phyloP scores from a whole-genome alignment of 2,329 filamentous ascomycete genomes.

The Cladosporium sphaerospermum region DNA sequence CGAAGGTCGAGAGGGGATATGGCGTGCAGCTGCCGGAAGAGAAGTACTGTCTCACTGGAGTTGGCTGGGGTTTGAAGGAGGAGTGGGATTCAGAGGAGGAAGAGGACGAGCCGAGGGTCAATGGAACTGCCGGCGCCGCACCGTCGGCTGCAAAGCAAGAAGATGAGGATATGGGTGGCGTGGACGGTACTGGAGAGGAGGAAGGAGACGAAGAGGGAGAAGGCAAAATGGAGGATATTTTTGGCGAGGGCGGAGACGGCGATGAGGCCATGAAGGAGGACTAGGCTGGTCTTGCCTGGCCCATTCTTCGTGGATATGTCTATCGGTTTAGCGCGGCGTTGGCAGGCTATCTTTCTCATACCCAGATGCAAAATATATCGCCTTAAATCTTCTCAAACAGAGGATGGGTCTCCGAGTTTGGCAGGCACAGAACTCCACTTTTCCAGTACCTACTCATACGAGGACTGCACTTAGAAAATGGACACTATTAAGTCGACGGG shows the following conservation, averaged over 20 bases:
- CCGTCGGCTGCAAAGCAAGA: constrained; percentile 13
- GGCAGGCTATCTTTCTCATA: neutral
- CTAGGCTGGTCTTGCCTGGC: neutral
- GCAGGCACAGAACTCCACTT: no score
- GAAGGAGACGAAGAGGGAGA: constrained; percentile 31
- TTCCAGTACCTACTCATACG: no score
- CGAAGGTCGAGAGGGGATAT: constrained; percentile 50
- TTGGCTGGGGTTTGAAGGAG: constrained; percentile 51
- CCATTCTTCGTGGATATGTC: neutral
- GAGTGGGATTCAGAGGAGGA: constrained; percentile 53
- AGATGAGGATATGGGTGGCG: constrained; percentile 37
- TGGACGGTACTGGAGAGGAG: constrained; percentile 31
- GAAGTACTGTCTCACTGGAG: constrained; percentile 54
- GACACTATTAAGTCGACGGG: no score
- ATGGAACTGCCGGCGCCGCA: constrained; percentile 36
- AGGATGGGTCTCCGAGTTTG: no score
- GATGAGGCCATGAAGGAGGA: constrained; percentile 11
- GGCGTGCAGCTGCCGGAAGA: constrained; percentile 57
- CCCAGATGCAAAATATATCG: neutral
- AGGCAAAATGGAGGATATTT: constrained; percentile 39
- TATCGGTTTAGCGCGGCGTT: neutral
- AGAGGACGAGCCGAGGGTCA: constrained; percentile 32
- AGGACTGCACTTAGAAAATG: no score
- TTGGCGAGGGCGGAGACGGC: constrained; percentile 29
- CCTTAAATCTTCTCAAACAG: neutral